Evolutionary conservation across 148 eudicot species (phyloP), one percentile per base, ranked within the genome.

Genomic region (Heliosperma pusillum): DNA sequence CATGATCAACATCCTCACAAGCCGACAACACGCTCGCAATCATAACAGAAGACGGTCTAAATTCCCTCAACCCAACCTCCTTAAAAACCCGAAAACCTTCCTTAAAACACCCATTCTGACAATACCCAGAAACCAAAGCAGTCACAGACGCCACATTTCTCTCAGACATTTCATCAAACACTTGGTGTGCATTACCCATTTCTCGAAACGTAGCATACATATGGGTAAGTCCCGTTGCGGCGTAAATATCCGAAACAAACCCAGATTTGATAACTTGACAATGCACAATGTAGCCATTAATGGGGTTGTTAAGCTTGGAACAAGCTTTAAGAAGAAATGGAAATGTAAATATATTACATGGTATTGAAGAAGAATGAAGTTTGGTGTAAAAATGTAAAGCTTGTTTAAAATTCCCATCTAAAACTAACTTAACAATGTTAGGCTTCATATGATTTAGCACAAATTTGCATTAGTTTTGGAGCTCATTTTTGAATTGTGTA

Each of bases 241-340:
- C 78, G 64, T 92, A 87, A 10, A 59, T 78, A 15, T 85, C 83
- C 0, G 63, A 60, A 25, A 76, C 30, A 64, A 79, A 80, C 69
- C 97, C 97, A 17, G 80, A 67, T 85, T 92, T 90, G 50, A 90
- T 70, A 77, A 90, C 66, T 33, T 88, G 89, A 84, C 86, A 81
- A 69, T 92, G 97, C 17, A 90, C 80, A 73, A 87, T 90, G 73
- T 78, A 86, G 81, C 90, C 95, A n/a, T 81, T 76, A 57, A 66
- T 11, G 29, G 76, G 26, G 22, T 79, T 55, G 52, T 81, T 78
- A 69, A 88, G 91, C 61, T 78, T 83, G 44, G 82, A 79, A 62
- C 95, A 90, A 33, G 95, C 83, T 81, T 92, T 92, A 78, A 92
- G 81, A 79, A 90, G 86, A 80, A 67, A 72, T 52, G 97, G 93